A percentile compares a stretch with the other conserved stretches of the same genome.
phyloP scores from a whole-genome alignment of 2,329 filamentous ascomycete genomes.

The Aspergillus terreus region DNA sequence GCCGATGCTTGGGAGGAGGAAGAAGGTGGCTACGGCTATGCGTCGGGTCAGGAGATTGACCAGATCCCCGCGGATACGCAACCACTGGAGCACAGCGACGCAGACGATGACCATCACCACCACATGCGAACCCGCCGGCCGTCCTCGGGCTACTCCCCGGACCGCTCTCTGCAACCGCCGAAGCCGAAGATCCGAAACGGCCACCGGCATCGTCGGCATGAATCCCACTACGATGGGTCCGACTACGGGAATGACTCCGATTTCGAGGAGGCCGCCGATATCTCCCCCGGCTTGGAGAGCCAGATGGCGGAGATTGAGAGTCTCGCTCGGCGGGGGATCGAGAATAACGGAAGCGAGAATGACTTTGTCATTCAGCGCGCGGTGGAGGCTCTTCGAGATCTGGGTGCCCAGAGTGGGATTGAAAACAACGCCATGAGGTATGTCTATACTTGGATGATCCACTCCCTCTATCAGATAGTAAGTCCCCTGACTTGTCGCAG shows the following conservation, averaged over 20 bases:
- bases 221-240: conserved; percentile 54
- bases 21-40: conserved; percentile 45
- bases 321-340: conserved; percentile 51
- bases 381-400: conserved; percentile 49
- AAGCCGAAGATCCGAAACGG: conserved; percentile 38
- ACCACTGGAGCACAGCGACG: conserved; percentile 24
- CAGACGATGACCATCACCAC: conserved; percentile 25
- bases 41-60: conserved; percentile 32
- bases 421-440: conserved; percentile 56
- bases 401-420: conserved; percentile 53
- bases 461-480: not conserved
- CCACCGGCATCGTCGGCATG: conserved; percentile 34
- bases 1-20: conserved; percentile 57
- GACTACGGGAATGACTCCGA: conserved; percentile 58
- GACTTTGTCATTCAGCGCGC: conserved; percentile 53
- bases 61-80: conserved; percentile 20
- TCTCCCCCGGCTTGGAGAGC: conserved; percentile 53
- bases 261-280: conserved; percentile 48
- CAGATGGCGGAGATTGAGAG: conserved; percentile 55
- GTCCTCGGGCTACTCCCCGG: conserved; percentile 20
- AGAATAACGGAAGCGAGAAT: conserved; percentile 49
- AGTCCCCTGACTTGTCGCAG: conserved; percentile 29
- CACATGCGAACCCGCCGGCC: conserved; percentile 26
- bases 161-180: conserved; percentile 29
- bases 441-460: conserved; percentile 8